Evolutionary conservation across 2,329 filamentous ascomycete genomes (phyloP).

Genomic region (Fusarium nematophilum): DNA sequence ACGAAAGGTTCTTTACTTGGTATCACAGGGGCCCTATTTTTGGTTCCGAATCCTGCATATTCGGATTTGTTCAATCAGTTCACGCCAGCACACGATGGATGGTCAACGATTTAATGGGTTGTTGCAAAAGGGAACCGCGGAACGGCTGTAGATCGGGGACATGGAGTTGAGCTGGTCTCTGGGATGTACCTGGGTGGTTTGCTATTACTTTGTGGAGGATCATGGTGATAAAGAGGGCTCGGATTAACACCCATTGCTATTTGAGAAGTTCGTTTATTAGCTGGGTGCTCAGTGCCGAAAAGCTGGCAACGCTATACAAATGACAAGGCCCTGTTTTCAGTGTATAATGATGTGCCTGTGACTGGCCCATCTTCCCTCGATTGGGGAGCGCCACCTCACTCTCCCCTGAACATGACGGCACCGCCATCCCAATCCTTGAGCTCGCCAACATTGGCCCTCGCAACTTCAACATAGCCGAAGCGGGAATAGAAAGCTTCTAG

Average conservation of each 20-base stretch:
- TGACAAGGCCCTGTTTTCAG: too few relatives aligned
- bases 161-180: conserved; percentile 15
- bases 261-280: background rate
- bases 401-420: conserved; percentile 52
- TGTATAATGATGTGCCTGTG: too few relatives aligned
- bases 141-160: conserved; percentile 6
- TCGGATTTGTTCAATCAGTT: background rate
- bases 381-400: conserved; percentile 10
- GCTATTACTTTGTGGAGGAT: conserved; percentile 9
- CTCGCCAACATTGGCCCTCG: conserved; percentile 50
- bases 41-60: conserved; percentile 9
- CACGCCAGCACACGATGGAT: conserved; percentile 10
- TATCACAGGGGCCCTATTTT: conserved; percentile 2
- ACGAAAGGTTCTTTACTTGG: background rate
- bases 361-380: too few relatives aligned
- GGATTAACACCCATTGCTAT: conserved; percentile 21
- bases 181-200: conserved; percentile 10
- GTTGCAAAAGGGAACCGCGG: conserved; percentile 8
- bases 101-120: conserved; percentile 18
- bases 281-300: background rate
- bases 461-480: conserved; percentile 50
- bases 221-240: conserved; percentile 16
- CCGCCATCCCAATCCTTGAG: conserved; percentile 52
- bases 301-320: conserved; percentile 7
- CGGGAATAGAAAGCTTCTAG: conserved; percentile 48